Base-by-base conservation (phyloP, 2,329 filamentous ascomycete genomes). In the Penicillium sclerotiorum region DNA sequence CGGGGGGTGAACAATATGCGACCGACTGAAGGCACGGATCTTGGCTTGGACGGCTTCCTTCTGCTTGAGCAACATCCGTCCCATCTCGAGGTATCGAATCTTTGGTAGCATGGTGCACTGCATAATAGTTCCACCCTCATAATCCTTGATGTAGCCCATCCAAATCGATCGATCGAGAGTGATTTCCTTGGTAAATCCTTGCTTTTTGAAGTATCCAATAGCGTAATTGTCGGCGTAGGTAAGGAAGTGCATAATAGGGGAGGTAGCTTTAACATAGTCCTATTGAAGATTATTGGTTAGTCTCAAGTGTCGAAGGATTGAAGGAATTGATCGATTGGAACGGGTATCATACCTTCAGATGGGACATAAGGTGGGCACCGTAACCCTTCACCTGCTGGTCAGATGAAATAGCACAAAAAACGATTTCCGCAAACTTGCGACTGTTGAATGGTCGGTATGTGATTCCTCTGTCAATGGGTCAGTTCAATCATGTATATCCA, bases 71-170 rank as follows among this genome's bases (percentile, higher is more conserved):
- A 99, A 80, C 90, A 99, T 95, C 55, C 92, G 87, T 3, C 90
- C 89, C 65, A 86, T 84, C 71, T 99, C 93, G 5, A 99, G 85
- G 72, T 99, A 99, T 42, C 94, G 88, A 47, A 97, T 90, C 55
- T 88, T 89, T 7, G 93, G 93, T 17, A 99, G 81, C 94, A 99
- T 97, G 45, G 88, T 90, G 67, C 94, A 99, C 75, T 99, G 94
- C 94, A 99, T 99, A 54, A 99, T 95, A 0, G 94, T 99, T 50
- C 94, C 94, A 50, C 94, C 94, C 73, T 99, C 94, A 70, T 99
- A 99, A 69, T 99, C 94, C 69, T 99, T 99, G 77, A 99, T 99
- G 65, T 97, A 99, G 2, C 94, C 94, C 94, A 97, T 97, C 94
- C 94, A 99, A 3, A 90, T 86, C 2, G 87, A 85, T 63, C 86